Evolutionary conservation across 2,329 filamentous ascomycete species (phyloP), one percentile per base, ranked within the genome.

Genomic region (Calonectria fujianensis): DNA sequence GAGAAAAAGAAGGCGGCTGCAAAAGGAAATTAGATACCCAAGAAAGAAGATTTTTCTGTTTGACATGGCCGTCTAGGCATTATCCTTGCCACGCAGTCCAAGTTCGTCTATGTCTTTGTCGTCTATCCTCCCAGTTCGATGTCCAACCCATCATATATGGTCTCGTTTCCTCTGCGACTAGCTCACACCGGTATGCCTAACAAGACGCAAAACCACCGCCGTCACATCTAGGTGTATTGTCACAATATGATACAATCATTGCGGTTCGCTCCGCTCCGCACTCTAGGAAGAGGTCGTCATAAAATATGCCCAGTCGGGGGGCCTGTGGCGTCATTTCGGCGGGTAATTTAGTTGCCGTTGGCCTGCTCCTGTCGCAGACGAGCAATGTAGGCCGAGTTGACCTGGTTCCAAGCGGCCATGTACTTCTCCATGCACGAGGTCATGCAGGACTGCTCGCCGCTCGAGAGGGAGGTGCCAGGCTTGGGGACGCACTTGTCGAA

Each of bases 371-470:
- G 88, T 84, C 93, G 91, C 85, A 92, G 85, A 79, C 91, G 89
- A 76, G 85, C 85, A 81, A 95, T 91, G 84, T 95, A 95, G 51
- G 92, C 89, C 63, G 89, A 85, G 87, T 93, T 94, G 82, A 95
- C 92, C 76, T 90, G 87, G 86, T 96, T 96, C 94, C 94, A 96
- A 14, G 94, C 90, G 39, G 89, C 87, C 89, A 96, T 95, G 89
- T 96, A 96, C 86, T 96, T 96, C 81, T 96, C 94, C 91, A 96
- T 94, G 88, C 94, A 96, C 75, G 90, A 89, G 27, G 90, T 94
- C 82, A 94, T 89, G 87, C 94, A 96, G 29, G 90, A 88, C 82
- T 92, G 88, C 84, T 96, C 94, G 85, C 90, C 85, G 85, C 89
- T 91, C 65, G 92, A 93, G 71, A 96, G 86, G 69, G 91, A 92